Conservation (phyloP, 352 stramenopile genomes). For the Phytophthora pistaciae region DNA sequence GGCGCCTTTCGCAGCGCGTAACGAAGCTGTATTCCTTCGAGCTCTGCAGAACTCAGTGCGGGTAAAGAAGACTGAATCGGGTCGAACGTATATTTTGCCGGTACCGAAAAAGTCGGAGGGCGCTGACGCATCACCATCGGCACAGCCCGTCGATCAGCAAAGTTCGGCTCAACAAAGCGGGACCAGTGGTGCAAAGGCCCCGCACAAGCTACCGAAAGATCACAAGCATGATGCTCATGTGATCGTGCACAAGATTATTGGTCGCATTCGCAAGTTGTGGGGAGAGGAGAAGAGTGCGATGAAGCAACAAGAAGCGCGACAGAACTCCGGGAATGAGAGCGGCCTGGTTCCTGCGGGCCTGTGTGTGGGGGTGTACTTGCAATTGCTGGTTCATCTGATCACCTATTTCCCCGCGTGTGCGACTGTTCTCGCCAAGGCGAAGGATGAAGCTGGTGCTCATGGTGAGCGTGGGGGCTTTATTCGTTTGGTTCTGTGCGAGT, state of each 20-base stretch:
- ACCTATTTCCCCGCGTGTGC: conserved; percentile 74
- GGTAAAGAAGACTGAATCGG: conserved; percentile 85
- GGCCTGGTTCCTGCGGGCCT: conserved; percentile 28
- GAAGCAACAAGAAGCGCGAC: conserved; percentile 17
- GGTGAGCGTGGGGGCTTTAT: conserved; percentile 56
- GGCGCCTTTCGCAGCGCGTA: conserved; percentile 70
- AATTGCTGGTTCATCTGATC: conserved; percentile 80
- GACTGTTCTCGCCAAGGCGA: conserved; percentile 69
- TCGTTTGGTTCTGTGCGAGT: conserved; percentile 65
- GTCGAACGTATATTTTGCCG: conserved; percentile 79
- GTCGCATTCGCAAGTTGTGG: conserved; percentile 69
- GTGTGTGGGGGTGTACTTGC: conserved; percentile 75
- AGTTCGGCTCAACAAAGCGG: conserved; percentile 24
- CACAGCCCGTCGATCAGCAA: conserved; percentile 7
- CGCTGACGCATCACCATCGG: conserved; percentile 13
- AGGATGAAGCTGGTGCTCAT: conserved; percentile 32
- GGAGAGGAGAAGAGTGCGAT: conserved; percentile 50
- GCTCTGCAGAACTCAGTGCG: conserved; percentile 73
- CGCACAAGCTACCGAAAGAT: conserved; percentile 71
- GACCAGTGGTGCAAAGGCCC: conserved; percentile 35
- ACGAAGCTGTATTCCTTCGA: conserved; percentile 81
- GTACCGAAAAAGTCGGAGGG: conserved; percentile 39
- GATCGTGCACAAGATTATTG: conserved; percentile 72
- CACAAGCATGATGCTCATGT: conserved; percentile 72
- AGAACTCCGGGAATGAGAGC: conserved; percentile 15